phyloP scores from a whole-genome alignment of 2,329 filamentous ascomycete species.

The Penicillium glabrum region DNA sequence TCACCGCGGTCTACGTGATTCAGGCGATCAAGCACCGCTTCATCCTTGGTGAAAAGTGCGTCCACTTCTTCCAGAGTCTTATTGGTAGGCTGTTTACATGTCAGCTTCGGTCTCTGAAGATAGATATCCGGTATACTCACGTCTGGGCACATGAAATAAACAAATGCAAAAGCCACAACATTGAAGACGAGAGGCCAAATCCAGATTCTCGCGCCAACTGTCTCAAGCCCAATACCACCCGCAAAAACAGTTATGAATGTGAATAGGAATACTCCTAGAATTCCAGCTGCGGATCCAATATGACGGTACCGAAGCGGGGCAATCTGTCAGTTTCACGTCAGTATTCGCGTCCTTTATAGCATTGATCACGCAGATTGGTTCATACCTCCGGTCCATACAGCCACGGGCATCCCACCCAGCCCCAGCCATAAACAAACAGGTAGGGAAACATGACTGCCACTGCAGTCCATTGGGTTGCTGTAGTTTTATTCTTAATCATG shows the following conservation, averaged over 20 bases:
- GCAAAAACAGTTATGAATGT: constrained; percentile 9
- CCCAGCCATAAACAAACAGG: constrained; percentile 15
- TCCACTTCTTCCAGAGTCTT: not conserved
- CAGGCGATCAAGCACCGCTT: not conserved
- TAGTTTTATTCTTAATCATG: constrained; percentile 7
- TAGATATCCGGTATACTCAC: not conserved
- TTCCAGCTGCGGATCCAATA: constrained; percentile 4
- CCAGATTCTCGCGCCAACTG: constrained; percentile 2
- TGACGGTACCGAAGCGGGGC: constrained; percentile 12
- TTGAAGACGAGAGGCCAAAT: constrained; percentile 7
- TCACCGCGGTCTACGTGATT: not conserved
- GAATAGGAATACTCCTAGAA: constrained; percentile 3
- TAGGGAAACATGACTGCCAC: constrained; percentile 11
- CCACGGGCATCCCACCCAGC: constrained; percentile 14
- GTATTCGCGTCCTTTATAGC: not conserved
- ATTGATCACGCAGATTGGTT: not conserved
- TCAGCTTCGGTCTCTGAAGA: not conserved
- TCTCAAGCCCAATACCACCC: constrained; percentile 5
- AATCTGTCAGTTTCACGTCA: constrained; percentile 2
- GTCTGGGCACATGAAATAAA: constrained; percentile 15
- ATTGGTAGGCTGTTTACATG: not conserved
- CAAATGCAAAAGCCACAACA: constrained; percentile 1
- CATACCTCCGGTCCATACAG: constrained; percentile 9
- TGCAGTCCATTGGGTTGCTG: constrained; percentile 11
- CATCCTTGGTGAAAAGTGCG: not conserved